These are phyloP conservation scores for Cryoendolithus antarcticus DNA, from an alignment of 2,329 filamentous ascomycete species.

Conservation along the genomic window DNA sequence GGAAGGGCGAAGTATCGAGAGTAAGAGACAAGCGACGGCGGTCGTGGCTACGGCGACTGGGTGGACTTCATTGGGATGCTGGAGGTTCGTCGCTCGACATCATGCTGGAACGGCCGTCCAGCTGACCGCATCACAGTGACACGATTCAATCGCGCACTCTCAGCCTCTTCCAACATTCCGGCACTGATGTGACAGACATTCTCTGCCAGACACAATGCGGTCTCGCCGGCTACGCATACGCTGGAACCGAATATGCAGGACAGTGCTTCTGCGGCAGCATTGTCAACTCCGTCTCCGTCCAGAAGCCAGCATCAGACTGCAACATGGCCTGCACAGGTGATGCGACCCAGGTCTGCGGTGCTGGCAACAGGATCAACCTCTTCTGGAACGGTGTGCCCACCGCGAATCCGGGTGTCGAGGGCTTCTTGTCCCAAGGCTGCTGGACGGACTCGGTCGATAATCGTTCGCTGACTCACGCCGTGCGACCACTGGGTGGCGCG, in stretches of 20 bases:
- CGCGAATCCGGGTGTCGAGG: constrained; percentile 9
- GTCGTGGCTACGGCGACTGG: too few species aligned
- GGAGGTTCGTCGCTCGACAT: too few species aligned
- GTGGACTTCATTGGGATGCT: too few species aligned
- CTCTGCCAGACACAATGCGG: constrained; percentile 10
- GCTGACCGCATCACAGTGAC: too few species aligned
- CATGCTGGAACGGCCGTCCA: too few species aligned
- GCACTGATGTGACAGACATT: not conserved
- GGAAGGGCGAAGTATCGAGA: too few species aligned
- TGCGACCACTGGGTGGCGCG: constrained; percentile 12
- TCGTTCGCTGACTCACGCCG: constrained; percentile 10
- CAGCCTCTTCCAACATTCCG: too few species aligned
- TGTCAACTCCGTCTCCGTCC: constrained; percentile 3
- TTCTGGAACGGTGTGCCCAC: constrained; percentile 15
- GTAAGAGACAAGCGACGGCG: too few species aligned
- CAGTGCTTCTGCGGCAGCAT: constrained; percentile 22
- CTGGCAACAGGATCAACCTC: constrained; percentile 13
- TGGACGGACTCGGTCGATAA: constrained; percentile 12
- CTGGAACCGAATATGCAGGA: constrained; percentile 24
- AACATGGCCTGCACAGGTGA: constrained; percentile 17
- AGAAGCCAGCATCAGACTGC: constrained; percentile 11
- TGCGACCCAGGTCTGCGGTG: constrained; percentile 18
- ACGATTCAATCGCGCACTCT: too few species aligned
- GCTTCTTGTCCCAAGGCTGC: constrained; percentile 16
- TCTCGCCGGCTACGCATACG: constrained; percentile 12